phyloP scores from a whole-genome alignment of 192 early-diverging fungal species.

The Linnemannia schmuckeri region DNA sequence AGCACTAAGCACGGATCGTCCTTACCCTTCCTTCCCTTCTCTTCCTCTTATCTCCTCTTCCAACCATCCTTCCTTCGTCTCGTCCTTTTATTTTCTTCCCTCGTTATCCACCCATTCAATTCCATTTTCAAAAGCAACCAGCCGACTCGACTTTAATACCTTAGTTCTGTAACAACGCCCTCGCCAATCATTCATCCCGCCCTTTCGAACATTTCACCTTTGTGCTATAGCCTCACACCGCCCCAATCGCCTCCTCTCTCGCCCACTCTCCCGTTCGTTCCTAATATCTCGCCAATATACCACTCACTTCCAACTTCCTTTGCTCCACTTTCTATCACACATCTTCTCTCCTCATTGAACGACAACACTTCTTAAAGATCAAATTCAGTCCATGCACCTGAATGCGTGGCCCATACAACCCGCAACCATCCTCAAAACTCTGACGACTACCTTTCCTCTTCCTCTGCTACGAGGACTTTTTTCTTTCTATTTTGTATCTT shows the following conservation, averaged over 20 bases:
- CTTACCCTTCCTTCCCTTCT: background rate
- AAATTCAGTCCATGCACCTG: background rate
- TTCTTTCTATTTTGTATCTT: background rate
- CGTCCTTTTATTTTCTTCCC: background rate
- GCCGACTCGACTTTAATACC: too few species aligned
- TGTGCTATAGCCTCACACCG: background rate
- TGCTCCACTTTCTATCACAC: background rate
- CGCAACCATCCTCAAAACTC: background rate
- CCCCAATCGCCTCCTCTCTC: background rate
- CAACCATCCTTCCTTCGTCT: background rate
- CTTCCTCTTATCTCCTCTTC: background rate
- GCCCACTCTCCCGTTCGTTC: background rate
- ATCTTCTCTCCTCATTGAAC: background rate
- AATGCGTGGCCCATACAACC: background rate
- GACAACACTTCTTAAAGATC: background rate
- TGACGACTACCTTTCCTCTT: background rate
- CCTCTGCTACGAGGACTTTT: background rate
- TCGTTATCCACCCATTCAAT: background rate
- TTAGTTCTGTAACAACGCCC: too few species aligned
- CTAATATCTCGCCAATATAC: background rate
- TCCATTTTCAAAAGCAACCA: too few species aligned
- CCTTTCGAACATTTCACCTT: background rate
- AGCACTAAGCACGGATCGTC: slow-evolving; percentile 18
- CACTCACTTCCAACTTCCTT: background rate
- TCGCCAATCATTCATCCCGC: background rate